Base-by-base conservation (phyloP, 2,329 filamentous ascomycete genomes). In the Aureobasidium zeae region DNA sequence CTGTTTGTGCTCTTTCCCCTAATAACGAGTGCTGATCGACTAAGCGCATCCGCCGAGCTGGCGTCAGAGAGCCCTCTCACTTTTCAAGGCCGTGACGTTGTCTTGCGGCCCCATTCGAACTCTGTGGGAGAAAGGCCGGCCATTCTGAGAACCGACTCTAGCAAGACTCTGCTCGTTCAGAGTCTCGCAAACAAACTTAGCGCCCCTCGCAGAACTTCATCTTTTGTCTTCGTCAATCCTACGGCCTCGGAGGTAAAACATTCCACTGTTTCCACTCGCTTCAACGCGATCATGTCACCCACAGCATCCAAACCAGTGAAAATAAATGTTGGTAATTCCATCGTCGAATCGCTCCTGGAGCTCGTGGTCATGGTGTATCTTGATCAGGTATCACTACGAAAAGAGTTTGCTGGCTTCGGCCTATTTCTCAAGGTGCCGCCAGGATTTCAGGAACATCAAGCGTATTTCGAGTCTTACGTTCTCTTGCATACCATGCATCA, bases 391-490 rank as follows among this genome's bases (percentile, higher is more conserved):
- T 76, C 94, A 30, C 74, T 74, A 21, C 79, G 86, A 19, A 94
- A 94, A 58, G 91, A 98, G 42, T 98, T 96, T 57, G 72, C 81
- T 2, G 89, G 91, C 0, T 83, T 98, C 42, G 80, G 82, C 0
- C 66, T 98, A 8, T 94, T 86, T 56, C 68, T 85, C 42, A 94
- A 91, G 59, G 83, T 89, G 0, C 91, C 93, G 1, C 86, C 91
- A 1, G 88, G 89, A 0, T 94, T 94, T 55, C 78, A 89, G 52
- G 91, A 96, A 58, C 87, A 96, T 53, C 88, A 95, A 55, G 86
- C 87, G 0, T 94, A 88, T 59, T 95, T 98, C 52, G 86, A 94
- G 57, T 94, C 91, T 0, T 95, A 88, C 57, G 68, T 96, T 3
- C 68, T 96, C 15, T 77, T 80, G 20, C 82, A 81, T 51, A 79